Percentiles rank a stretch among this genome's conserved stretches.
Evolutionary conservation across 2,329 filamentous ascomycete genomes (phyloP).

Genomic region (Emmonsia crescens): DNA sequence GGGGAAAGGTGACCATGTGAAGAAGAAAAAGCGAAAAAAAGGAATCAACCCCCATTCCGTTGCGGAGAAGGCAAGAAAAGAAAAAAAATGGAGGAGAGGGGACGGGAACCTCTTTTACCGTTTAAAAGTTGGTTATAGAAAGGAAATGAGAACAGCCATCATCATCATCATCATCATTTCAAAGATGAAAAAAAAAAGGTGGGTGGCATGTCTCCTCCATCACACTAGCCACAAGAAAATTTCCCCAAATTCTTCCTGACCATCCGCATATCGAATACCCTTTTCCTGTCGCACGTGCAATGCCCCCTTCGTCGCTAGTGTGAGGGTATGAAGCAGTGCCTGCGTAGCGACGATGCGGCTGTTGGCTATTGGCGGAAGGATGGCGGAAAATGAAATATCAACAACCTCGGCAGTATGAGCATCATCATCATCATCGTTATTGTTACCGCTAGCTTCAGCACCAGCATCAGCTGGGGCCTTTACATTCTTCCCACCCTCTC

Average conservation of each 20-base stretch:
- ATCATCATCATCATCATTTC: background rate
- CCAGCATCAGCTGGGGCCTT: background rate
- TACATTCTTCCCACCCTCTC: constrained; percentile 19
- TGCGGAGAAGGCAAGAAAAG: background rate
- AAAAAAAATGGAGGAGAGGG: background rate
- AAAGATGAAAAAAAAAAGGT: background rate
- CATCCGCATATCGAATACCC: background rate
- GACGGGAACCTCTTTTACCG: background rate
- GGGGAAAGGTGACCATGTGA: background rate
- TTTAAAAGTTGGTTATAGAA: background rate
- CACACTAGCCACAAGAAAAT: constrained; percentile 4
- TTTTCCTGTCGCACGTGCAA: constrained; percentile 51
- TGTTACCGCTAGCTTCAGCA: background rate
- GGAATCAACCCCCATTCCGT: background rate
- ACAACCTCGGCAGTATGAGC: background rate
- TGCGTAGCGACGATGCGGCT: constrained; percentile 56
- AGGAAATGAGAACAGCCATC: background rate
- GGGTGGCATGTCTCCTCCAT: background rate
- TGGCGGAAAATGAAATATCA: constrained; percentile 53
- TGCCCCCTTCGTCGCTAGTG: constrained; percentile 55
- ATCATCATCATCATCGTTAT: background rate
- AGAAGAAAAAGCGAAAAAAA: background rate
- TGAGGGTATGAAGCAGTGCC: constrained; percentile 63
- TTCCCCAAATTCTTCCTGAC: constrained; percentile 2
- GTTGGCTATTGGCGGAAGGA: constrained; percentile 51